Percentiles rank a stretch among this genome's conserved stretches.
Conservation (phyloP, 164 flowering plant species). For the Macadamia integrifolia region DNA sequence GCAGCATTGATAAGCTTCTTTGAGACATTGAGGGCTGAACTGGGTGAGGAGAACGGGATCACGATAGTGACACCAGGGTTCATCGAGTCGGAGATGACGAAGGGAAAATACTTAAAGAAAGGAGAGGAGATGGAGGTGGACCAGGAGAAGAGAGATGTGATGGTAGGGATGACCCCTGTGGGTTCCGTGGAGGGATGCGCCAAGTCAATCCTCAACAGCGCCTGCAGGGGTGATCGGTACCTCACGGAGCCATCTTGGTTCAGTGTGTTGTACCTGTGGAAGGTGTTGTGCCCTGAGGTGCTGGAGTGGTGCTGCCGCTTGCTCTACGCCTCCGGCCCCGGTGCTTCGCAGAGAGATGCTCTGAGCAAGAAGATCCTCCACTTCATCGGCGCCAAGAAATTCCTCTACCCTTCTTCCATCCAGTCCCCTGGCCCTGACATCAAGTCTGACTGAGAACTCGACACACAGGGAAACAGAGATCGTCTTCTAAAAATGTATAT, state of each 20-base stretch:
- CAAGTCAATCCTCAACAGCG: slow-evolving; percentile 38
- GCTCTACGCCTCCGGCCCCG: slow-evolving; percentile 16
- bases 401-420: slow-evolving; percentile 18
- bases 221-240: slow-evolving; percentile 32
- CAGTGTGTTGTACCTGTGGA: slow-evolving; percentile 4
- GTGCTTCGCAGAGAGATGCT: slow-evolving; percentile 15
- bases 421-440: slow-evolving; percentile 5
- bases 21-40: slow-evolving; percentile 43
- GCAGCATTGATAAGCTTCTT: slow-evolving; percentile 34
- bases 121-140: slow-evolving; percentile 34
- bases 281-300: slow-evolving; percentile 31
- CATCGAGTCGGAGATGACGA: slow-evolving; percentile 47
- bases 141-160: slow-evolving; percentile 42
- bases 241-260: slow-evolving; percentile 38
- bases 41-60: slow-evolving; percentile 35
- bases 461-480: too few relatives aligned
- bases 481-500: too few relatives aligned
- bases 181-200: slow-evolving; percentile 27
- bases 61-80: slow-evolving; percentile 59
- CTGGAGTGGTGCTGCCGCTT: slow-evolving; percentile 28
- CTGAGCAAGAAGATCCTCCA: slow-evolving; percentile 34
- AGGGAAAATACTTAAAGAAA: slow-evolving; percentile 32
- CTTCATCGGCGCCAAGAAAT: slow-evolving; percentile 17
- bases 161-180: slow-evolving; percentile 30
- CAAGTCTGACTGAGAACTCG: slow-evolving; percentile 7